Conservation (phyloP, 208 protist genomes). For the Trypanosoma vivax region DNA sequence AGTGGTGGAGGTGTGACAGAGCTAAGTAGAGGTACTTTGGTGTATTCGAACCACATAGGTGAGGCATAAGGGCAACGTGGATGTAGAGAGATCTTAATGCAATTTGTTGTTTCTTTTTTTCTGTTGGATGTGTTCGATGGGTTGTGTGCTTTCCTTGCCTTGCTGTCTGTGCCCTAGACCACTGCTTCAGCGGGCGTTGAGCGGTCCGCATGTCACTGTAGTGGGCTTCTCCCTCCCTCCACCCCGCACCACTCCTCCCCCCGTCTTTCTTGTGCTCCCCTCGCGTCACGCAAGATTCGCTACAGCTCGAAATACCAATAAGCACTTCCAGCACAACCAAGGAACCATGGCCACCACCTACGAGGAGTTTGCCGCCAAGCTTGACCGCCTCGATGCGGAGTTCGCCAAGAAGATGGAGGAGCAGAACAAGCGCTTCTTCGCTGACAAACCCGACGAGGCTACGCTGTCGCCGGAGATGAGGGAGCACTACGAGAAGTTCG, state of each 20-base stretch:
- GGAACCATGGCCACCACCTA: slow-evolving; percentile 77
- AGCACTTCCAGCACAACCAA: slow-evolving; percentile 1
- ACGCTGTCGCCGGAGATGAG: slow-evolving; percentile 89
- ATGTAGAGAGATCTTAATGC: no score
- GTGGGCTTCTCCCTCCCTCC: no score
- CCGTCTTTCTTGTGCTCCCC: background rate
- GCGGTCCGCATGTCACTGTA: no score
- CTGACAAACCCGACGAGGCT: slow-evolving; percentile 85
- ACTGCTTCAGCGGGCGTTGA: no score
- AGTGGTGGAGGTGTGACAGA: slow-evolving; percentile 3
- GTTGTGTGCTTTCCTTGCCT: no score
- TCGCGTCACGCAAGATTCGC: background rate
- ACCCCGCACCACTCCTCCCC: background rate
- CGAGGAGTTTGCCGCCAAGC: slow-evolving; percentile 85
- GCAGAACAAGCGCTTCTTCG: slow-evolving; percentile 91
- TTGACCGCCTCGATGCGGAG: slow-evolving; percentile 87
- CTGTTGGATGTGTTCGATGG: no score
- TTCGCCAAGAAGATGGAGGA: slow-evolving; percentile 91
- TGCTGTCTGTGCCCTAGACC: no score
- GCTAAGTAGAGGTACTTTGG: slow-evolving; percentile 1
- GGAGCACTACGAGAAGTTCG: slow-evolving; percentile 90
- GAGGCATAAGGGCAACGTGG: background rate
- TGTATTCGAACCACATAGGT: slow-evolving; percentile 3
- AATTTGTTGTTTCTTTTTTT: slow-evolving; percentile 10
- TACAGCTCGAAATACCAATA: background rate